Conservation (phyloP, 495 filamentous ascomycete genomes). For the Copromyces sp. region DNA sequence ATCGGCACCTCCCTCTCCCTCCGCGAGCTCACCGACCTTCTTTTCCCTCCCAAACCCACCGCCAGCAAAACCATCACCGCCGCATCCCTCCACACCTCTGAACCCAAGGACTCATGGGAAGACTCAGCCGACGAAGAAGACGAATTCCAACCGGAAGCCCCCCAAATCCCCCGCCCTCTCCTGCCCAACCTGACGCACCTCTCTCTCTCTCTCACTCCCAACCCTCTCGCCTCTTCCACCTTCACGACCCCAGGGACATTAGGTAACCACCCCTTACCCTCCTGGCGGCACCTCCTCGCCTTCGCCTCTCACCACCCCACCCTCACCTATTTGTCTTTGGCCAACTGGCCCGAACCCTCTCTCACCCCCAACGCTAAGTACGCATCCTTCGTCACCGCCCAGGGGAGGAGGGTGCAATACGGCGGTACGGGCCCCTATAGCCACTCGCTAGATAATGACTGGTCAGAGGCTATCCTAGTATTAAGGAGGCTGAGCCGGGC, state of each 20-base stretch:
- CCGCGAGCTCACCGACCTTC: slow-evolving; percentile 47
- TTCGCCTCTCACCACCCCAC: slow-evolving; percentile 51
- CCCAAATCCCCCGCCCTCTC: slow-evolving; percentile 21
- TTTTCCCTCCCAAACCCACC: slow-evolving; percentile 21
- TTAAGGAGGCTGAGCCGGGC: slow-evolving; percentile 56
- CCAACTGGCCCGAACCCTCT: slow-evolving; percentile 69
- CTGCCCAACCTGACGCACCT: slow-evolving; percentile 45
- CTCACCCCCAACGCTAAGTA: slow-evolving; percentile 53
- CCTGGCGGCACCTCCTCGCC: slow-evolving; percentile 57
- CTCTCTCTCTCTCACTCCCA: slow-evolving; percentile 40
- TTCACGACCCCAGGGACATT: background rate
- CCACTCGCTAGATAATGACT: slow-evolving; percentile 53
- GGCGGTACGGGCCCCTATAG: slow-evolving; percentile 58
- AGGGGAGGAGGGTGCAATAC: slow-evolving; percentile 38
- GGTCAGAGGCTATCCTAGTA: slow-evolving; percentile 57
- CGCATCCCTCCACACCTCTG: background rate
- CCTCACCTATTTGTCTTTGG: slow-evolving; percentile 68
- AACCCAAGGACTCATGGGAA: slow-evolving; percentile 15
- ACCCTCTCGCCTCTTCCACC: background rate
- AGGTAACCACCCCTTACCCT: slow-evolving; percentile 24
- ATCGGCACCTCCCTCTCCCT: slow-evolving; percentile 50
- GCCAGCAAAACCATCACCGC: slow-evolving; percentile 1
- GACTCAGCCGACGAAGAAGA: slow-evolving; percentile 33
- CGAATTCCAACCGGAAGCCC: background rate
- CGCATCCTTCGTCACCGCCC: slow-evolving; percentile 33